Evolutionary conservation across 345 rosid species (phyloP), one percentile per base, ranked within the genome.

Genomic region (Pistacia integerrima): DNA sequence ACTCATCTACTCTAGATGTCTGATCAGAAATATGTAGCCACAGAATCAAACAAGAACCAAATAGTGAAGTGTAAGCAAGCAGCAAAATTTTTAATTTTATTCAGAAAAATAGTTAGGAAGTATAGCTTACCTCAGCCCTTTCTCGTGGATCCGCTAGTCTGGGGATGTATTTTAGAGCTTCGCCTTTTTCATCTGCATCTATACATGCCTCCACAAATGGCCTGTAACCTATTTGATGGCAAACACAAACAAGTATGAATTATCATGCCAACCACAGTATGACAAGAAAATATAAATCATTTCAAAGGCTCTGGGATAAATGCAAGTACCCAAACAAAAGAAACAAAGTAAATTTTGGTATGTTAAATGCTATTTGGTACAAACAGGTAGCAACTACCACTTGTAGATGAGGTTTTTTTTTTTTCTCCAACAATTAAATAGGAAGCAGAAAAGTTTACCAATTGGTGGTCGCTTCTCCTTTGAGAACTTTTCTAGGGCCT

Each of bases 181-280:
- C 98, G 11, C 83, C 88, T 86, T 93, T 96, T 88, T 91, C 98
- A 64, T 89, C 91, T 28, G 92, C 97, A 71, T 93, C 97, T 22
- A 90, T 74, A 79, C 99, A 96, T 77, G 97, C 98, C 85, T 96
- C 99, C 80, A 92, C 98, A 55, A 96, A 96, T 54, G 99, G 98
- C 73, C 98, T 86, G 80, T 82, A 96, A 58, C 98, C 99, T 93
- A 77, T 57, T 79, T 76, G 71, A 85, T 69, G 79, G 66, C 55
- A 38, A 30, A 48, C 4, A 59, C 25, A 60, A 11, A 59, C 4
- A 60, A 8, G 14, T 54, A 33, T 8, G 0, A 55, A 11, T 30
- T 33, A 63, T 46, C 68, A 51, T n/a, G 22, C 20, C 11, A 22
- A 30, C 44, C 66, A 67, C 7, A 56, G 72, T 41, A 54, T 61